Percentiles rank a stretch among this genome's conserved stretches.
Conservation (phyloP, 176 grass and related monocot species). For the Oryza coarctata region DNA sequence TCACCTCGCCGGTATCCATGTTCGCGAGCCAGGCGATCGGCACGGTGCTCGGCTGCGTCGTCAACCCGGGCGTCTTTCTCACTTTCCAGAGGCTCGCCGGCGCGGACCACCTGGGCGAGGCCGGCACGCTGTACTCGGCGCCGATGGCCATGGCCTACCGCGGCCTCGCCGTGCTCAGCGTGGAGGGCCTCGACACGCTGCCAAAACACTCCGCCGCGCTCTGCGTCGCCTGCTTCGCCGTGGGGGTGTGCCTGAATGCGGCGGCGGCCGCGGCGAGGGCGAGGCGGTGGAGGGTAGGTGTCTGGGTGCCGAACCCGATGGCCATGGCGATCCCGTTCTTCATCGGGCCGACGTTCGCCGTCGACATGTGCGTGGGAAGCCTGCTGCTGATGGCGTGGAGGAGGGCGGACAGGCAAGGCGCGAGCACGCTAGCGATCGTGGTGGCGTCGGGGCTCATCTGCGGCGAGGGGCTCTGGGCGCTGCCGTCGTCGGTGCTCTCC, state of each 20-base stretch:
- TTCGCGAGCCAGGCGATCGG: constrained; percentile 42
- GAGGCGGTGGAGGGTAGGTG: constrained; percentile 1
- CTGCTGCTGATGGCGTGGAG: constrained; percentile 38
- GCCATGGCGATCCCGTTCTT: constrained; percentile 53
- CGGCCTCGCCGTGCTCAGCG: constrained; percentile 31
- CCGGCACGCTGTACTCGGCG: constrained; percentile 17
- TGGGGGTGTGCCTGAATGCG: not conserved
- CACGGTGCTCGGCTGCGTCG: constrained; percentile 50
- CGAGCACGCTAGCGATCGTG: constrained; percentile 2
- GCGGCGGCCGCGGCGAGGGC: not conserved
- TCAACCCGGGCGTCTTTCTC: constrained; percentile 45
- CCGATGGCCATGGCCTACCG: constrained; percentile 52
- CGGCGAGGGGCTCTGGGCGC: constrained; percentile 42
- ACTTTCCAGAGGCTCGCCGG: constrained; percentile 34
- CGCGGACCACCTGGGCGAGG: constrained; percentile 7
- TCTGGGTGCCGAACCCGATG: constrained; percentile 38
- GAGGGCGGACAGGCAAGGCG: constrained; percentile 1
- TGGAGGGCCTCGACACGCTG: constrained; percentile 27
- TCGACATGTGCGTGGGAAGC: constrained; percentile 45
- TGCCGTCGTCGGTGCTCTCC: constrained; percentile 27
- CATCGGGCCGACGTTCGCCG: constrained; percentile 23
- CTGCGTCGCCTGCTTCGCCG: constrained; percentile 9
- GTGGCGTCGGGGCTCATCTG: constrained; percentile 45
- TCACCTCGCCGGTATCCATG: constrained; percentile 48
- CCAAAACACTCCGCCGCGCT: constrained; percentile 28